A percentile compares a stretch with the other conserved stretches of the same genome.
phyloP scores from a whole-genome alignment of 2,329 filamentous ascomycete species.

The Eutypa lata region DNA sequence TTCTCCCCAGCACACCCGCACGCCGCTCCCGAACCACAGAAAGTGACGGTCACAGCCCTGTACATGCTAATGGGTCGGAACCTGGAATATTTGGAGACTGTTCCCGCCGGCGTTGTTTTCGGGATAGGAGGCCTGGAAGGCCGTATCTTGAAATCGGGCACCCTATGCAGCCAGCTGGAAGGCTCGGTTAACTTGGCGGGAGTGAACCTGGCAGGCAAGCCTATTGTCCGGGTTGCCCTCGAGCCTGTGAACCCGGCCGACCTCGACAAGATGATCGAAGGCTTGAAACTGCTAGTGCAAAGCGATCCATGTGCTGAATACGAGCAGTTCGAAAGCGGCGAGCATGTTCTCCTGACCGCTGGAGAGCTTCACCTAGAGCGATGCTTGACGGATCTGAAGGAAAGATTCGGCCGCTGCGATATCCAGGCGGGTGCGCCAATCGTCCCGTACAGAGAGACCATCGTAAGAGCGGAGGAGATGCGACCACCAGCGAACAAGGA shows the following conservation, averaged over 20 bases:
- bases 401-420: conserved; percentile 90
- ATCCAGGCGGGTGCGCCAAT: conserved; percentile 93
- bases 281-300: conserved; percentile 82
- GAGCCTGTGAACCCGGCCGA: conserved; percentile 89
- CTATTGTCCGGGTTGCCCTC: conserved; percentile 93
- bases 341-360: conserved; percentile 91
- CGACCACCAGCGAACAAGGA: conserved; percentile 81
- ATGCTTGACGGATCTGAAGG: conserved; percentile 87
- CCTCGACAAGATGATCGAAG: conserved; percentile 90
- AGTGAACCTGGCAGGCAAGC: conserved; percentile 73
- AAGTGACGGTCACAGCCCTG: conserved; percentile 79
- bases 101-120: conserved; percentile 92
- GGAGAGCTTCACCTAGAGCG: conserved; percentile 92
- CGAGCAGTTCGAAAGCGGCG: conserved; percentile 86
- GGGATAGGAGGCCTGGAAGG: conserved; percentile 91
- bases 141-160: conserved; percentile 92
- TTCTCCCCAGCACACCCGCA: conserved; percentile 80
- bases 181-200: conserved; percentile 90
- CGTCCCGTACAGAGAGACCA: conserved; percentile 92
- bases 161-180: conserved; percentile 81
- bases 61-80: conserved; percentile 96
- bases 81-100: conserved; percentile 75
- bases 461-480: conserved; percentile 87
- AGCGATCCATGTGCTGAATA: conserved; percentile 96
- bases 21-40: conserved; percentile 69